Evolutionary conservation across 2,329 filamentous ascomycete genomes (phyloP), one percentile per base, ranked within the genome.

Genomic region (Penicillium capsulatum): DNA sequence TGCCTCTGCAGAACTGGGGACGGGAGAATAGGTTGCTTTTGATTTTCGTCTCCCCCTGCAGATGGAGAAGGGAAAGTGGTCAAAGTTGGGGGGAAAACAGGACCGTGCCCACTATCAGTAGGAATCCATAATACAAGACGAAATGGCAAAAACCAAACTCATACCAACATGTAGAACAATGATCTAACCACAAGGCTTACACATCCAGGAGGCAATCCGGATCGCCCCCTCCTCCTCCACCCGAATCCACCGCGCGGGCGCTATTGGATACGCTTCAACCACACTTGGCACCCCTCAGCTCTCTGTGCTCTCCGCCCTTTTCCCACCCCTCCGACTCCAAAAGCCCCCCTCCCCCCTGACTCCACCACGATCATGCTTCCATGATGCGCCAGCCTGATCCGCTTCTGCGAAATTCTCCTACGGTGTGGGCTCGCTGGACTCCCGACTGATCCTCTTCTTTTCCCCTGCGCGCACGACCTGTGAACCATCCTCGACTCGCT

Each of bases 251-350:
- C 17, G 16, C 33, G n/a, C 13, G 34, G 38, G 31, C 24, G 30
- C 30, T 34, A 45, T 45, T 45, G 37, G 35, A 35, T 43, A 28
- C 26, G 11, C 34, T 35, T 34, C 33, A 34, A 9, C 24, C 33
- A 31, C 4, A 31, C 42, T 45, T 45, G 45, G 45, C 45, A 45
- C 37, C 43, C 37, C 46, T 44, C 46, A 39, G 37, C 39, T 43
- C 38, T 27, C 39, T 43, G 36, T 27, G 17, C 24, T 32, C 45
- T 48, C 36, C 42, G 31, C 41, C 38, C 28, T 37, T 45, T 43
- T 36, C 24, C 35, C 26, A 17, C 24, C 29, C 19, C 26, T 28
- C 13, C 10, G 26, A n/a, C 9, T 11, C 26, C 9, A 17, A 34
- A 27, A 27, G 15, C 31, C 20, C 30, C 36, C 20, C 33, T 28